Base-by-base conservation (phyloP, 1,139 yeast genomes). In the Tardiomyces depauwii region DNA sequence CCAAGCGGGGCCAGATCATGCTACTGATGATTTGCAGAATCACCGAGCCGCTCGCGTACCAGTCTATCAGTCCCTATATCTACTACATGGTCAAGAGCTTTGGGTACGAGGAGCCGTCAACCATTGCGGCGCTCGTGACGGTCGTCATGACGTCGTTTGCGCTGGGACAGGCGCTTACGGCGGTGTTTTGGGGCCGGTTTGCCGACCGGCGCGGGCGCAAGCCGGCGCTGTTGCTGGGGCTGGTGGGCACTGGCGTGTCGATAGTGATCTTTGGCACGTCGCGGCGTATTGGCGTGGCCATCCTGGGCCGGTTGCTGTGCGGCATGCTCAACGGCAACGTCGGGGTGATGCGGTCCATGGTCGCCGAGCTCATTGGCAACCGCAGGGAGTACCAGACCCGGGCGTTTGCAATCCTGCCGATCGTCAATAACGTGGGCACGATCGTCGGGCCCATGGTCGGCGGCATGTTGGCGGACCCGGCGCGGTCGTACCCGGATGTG, bases 81-180 rank as follows among this genome's bases (percentile, higher is more conserved):
- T 79, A 76, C 59, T 78, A 74, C 57, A 76, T 78, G 80, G 74
- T 79, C 32, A 59, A 75, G 49, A 80, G 76, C 54, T 78, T 78
- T 55, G 71, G 74, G 5, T 66, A 77, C 27, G 73, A 77, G 2
- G 68, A 71, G 30, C 71, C 71, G 18, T 75, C 77, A 48, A 70
- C 72, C 2, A 75, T 76, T 42, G 73, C 78, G 18, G 67, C 79
- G 2, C 46, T 54, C 63, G 68, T 52, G 70, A 76, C 64, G 64
- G 74, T 42, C 73, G 81, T 41, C 70, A 76, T 56, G 58, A 77
- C 52, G 67, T 65, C 74, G 13, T 78, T 77, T 63, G 76, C 83
- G 13, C 55, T 68, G 30, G 69, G 68, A 5, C 82, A 78, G 55
- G 76, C 77, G 42, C 49, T 77, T 28, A 74, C 76, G 43, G 72